These are phyloP conservation scores for Larix kaempferi DNA, from an alignment of 75 land plant genomes.

Conservation along the genomic window DNA sequence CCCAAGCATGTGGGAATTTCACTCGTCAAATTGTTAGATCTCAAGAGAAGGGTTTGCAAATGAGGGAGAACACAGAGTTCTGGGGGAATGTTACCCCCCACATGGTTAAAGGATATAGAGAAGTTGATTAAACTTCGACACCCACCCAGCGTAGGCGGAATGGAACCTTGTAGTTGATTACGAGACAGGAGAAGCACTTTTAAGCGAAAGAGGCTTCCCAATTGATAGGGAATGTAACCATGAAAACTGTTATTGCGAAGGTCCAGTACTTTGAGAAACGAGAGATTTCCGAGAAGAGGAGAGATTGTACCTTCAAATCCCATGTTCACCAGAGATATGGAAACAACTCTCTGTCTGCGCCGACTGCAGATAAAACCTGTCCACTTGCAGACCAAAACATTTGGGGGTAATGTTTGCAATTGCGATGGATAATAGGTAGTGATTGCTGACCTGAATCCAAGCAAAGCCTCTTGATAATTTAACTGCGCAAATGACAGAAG, in stretches of 20 bases:
- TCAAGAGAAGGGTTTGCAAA: background rate
- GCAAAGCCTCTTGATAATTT: too few relatives aligned
- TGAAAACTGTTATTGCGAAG: constrained; percentile 15
- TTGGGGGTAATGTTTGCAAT: background rate
- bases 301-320: constrained; percentile 17
- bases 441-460: background rate
- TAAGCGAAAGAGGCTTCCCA: background rate
- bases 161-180: constrained; percentile 23
- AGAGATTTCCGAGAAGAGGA: background rate
- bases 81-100: background rate
- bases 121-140: background rate
- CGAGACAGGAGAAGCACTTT: constrained; percentile 7
- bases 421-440: background rate
- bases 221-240: constrained; percentile 17
- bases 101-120: background rate
- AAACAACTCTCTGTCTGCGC: background rate
- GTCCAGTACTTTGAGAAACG: constrained; percentile 4
- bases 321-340: background rate
- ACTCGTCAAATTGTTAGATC: background rate
- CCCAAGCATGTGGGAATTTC: background rate
- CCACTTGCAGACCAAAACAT: background rate
- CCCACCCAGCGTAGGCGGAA: constrained; percentile 10
- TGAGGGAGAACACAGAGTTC: background rate
- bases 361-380: background rate
- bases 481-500: too few relatives aligned